These are phyloP conservation scores for Lecanicillium sp. DNA, from an alignment of 2,329 filamentous ascomycete species.

Conservation along the genomic window DNA sequence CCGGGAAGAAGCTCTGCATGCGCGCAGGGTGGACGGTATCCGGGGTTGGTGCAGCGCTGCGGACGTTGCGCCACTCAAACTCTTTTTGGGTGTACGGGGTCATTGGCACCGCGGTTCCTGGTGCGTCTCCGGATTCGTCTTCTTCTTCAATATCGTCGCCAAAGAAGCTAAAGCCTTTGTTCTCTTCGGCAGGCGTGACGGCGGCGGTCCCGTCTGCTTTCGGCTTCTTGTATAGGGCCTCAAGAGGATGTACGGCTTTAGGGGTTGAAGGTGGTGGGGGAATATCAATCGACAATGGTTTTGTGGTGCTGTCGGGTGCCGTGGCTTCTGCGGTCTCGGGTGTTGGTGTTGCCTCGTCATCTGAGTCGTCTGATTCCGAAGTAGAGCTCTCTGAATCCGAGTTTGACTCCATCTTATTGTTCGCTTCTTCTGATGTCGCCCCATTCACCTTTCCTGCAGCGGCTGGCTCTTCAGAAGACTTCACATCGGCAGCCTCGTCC, in stretches of 20 bases:
- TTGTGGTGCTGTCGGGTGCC: conserved; percentile 42
- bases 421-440: conserved; percentile 13
- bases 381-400: conserved; percentile 5
- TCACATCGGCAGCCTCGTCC: conserved; percentile 12
- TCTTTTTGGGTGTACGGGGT: conserved; percentile 81
- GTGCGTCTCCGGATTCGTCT: conserved; percentile 14
- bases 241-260: conserved; percentile 69
- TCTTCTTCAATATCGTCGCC: conserved; percentile 39
- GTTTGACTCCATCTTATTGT: conserved; percentile 1
- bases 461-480: conserved; percentile 12
- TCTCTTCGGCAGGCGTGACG: conserved; percentile 26
- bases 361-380: conserved; percentile 13
- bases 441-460: conserved; percentile 16
- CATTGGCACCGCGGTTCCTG: conserved; percentile 47
- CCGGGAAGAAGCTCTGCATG: conserved; percentile 50
- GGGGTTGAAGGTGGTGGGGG: conserved; percentile 38
- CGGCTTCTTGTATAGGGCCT: conserved; percentile 81
- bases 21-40: conserved; percentile 76
- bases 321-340: conserved; percentile 21
- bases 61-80: conserved; percentile 62
- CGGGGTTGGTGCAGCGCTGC: conserved; percentile 89
- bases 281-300: conserved; percentile 48
- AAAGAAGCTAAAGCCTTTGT: conserved; percentile 75
- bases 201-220: conserved; percentile 34
- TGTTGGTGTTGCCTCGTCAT: conserved; percentile 11